Evolutionary conservation across 352 stramenopile species (phyloP), one percentile per base, ranked within the genome.

Genomic region (Pythium oligandrum): DNA sequence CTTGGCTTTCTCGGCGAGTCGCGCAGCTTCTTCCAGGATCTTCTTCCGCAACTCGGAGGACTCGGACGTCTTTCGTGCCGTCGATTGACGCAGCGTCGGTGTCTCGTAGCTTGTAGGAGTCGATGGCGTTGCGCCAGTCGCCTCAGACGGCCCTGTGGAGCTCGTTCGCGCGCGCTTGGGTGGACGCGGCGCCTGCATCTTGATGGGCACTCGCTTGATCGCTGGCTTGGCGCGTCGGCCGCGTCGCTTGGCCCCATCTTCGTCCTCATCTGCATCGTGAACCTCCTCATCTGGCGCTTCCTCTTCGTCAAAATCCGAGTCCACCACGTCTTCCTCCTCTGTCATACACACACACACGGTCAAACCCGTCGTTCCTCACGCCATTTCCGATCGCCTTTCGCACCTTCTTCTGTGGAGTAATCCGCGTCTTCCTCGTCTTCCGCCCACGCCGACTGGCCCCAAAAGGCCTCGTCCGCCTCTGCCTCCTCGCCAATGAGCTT

Each of bases 301-400:
- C 45, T 90, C 75, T 4, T 86, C 70, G 50, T 95, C 85, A 63
- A 96, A 96, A 58, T 96, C 87, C 50, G 78, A 86, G 60, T 96
- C 87, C 10, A 93, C 84, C 30, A 91, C 59, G 49, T 96, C 87
- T 40, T 91, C 85, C 57, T 96, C 84, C 76, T 95, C 87, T 92
- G 50, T 51, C 31, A 51, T n/a, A 31, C 57, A 11, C 30, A 56
- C 37, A 51, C 6, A 33, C 32, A 53, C 39, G 5, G 49, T 35
- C 7, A 26, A 26, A 26, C 17, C 17, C 17, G 17, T 26, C 17
- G 17, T 26, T 26, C 17, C 17, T 26, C 17, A 0, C 17, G 17
- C 17, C 17, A 26, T 26, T 26, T 26, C 17, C 17, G 17, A 26
- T 26, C 17, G 17, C 17, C 17, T 26, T 26, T 26, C 17, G 31